These are phyloP conservation scores for Panaeolus papilionaceus DNA, from an alignment of 768 basidiomycete species.

Conservation along the genomic window DNA sequence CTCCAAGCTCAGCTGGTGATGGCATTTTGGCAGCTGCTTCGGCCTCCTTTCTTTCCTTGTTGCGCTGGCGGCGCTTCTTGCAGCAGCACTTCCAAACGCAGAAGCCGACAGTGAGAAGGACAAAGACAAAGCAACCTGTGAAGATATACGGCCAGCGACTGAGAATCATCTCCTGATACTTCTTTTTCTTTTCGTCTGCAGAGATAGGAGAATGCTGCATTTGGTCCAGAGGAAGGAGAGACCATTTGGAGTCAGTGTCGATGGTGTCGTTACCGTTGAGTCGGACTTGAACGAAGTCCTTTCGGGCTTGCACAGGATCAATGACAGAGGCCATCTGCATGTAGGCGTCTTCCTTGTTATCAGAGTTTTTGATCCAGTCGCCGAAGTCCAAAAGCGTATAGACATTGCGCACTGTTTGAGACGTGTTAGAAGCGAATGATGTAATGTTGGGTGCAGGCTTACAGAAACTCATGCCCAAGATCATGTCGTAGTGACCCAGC, in stretches of 20 bases:
- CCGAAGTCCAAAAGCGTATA: conserved; percentile 80
- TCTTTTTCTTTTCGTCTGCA: conserved; percentile 69
- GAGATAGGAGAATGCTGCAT: conserved; percentile 68
- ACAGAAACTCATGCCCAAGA: conserved; percentile 84
- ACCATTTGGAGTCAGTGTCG: conserved; percentile 52
- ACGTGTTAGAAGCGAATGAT: conserved; percentile 19
- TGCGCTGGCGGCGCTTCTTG: conserved; percentile 24
- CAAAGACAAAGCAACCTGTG: conserved; percentile 58
- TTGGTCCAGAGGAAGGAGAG: conserved; percentile 65
- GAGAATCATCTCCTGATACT: conserved; percentile 65
- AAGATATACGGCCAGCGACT: conserved; percentile 81
- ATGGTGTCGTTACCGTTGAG: conserved; percentile 65
- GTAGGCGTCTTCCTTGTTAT: conserved; percentile 61
- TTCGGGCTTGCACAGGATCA: conserved; percentile 53
- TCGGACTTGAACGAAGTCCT: conserved; percentile 72
- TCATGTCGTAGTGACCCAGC: conserved; percentile 81
- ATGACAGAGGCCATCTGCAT: conserved; percentile 74
- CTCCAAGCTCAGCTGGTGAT: conserved; percentile 3
- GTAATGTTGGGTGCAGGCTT: conserved; percentile 32
- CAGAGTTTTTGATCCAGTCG: conserved; percentile 59
- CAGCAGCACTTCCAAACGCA: conserved; percentile 69
- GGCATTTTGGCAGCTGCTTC: conserved; percentile 15
- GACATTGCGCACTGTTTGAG: conserved; percentile 69
- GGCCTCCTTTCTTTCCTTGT: conserved; percentile 15
- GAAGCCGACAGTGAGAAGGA: conserved; percentile 50